phyloP scores from a whole-genome alignment of 1,284 basidiomycete genomes.

The Cerioporus squamosus region DNA sequence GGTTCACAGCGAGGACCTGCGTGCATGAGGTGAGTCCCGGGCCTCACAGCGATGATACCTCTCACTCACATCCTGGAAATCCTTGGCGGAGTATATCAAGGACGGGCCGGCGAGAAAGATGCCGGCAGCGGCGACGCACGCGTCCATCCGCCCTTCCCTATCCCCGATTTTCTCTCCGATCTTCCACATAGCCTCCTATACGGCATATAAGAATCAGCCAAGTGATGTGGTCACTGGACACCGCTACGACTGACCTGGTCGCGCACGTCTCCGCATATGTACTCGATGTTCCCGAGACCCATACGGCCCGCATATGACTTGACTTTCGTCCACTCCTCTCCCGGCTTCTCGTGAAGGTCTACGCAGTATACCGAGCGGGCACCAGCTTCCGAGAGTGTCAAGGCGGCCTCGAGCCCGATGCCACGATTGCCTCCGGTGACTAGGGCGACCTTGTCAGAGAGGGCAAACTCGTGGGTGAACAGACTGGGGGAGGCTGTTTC shows the following conservation, averaged over 20 bases:
- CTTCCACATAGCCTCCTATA: slow-evolving; percentile 57
- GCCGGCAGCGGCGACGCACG: slow-evolving; percentile 72
- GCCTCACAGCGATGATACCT: no score
- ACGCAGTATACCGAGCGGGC: slow-evolving; percentile 77
- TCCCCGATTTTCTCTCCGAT: slow-evolving; percentile 61
- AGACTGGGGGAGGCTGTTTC: slow-evolving; percentile 21
- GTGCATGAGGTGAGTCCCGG: no score
- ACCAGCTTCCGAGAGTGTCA: slow-evolving; percentile 76
- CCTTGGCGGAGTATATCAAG: no score
- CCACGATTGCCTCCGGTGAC: slow-evolving; percentile 82
- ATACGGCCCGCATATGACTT: slow-evolving; percentile 52
- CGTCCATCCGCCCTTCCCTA: slow-evolving; percentile 66
- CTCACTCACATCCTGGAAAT: not conserved
- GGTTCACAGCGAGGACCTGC: slow-evolving; percentile 75
- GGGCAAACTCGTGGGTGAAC: slow-evolving; percentile 74
- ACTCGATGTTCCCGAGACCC: slow-evolving; percentile 55
- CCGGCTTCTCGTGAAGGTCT: slow-evolving; percentile 68
- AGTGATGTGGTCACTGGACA: no score
- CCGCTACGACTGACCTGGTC: slow-evolving; percentile 30
- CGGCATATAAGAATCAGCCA: slow-evolving; percentile 24
- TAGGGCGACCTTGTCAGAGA: slow-evolving; percentile 71
- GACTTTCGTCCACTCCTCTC: slow-evolving; percentile 66
- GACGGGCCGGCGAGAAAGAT: not conserved
- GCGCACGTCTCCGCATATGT: slow-evolving; percentile 65
- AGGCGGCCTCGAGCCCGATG: slow-evolving; percentile 81